Evolutionary conservation across 139 green algal species (phyloP).

Genomic region (Coelastrella sp.): DNA sequence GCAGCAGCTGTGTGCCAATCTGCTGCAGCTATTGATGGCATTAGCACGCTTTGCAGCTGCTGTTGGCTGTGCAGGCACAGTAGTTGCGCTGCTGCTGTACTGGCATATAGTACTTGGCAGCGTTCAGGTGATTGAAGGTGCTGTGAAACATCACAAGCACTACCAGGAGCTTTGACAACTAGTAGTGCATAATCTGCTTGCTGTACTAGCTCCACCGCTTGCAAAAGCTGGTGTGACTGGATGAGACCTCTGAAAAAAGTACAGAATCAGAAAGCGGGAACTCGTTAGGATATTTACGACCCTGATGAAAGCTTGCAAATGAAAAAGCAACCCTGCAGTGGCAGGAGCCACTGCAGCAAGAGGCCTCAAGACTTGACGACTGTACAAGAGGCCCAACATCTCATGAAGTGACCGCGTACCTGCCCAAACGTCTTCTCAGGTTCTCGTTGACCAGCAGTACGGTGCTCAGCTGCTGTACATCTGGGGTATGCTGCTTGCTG

Average conservation of each 20-base stretch:
- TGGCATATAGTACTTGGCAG: slow-evolving; percentile 6
- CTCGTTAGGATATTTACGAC: not conserved
- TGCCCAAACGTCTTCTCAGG: not conserved
- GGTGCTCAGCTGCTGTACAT: slow-evolving; percentile 2
- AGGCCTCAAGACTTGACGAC: not conserved
- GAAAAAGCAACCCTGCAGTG: not conserved
- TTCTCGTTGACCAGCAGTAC: slow-evolving; percentile 47
- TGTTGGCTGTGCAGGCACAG: not conserved
- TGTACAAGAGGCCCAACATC: not conserved
- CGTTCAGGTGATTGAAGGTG: not conserved
- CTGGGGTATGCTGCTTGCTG: slow-evolving; percentile 11
- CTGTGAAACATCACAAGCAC: too few relatives aligned
- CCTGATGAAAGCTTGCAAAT: not conserved
- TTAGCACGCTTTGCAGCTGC: not conserved
- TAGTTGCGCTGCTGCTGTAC: not conserved
- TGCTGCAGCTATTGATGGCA: not conserved
- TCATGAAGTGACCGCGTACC: not conserved
- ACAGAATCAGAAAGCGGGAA: not conserved
- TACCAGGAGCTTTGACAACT: not conserved
- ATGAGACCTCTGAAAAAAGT: slow-evolving; percentile 23
- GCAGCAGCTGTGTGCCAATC: not conserved
- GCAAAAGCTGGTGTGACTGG: not conserved
- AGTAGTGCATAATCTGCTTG: slow-evolving; percentile 6
- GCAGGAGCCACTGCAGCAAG: not conserved
- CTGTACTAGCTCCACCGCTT: not conserved